Conservation (phyloP, 179 eudicot genomes). For the Carnegiea gigantea region DNA sequence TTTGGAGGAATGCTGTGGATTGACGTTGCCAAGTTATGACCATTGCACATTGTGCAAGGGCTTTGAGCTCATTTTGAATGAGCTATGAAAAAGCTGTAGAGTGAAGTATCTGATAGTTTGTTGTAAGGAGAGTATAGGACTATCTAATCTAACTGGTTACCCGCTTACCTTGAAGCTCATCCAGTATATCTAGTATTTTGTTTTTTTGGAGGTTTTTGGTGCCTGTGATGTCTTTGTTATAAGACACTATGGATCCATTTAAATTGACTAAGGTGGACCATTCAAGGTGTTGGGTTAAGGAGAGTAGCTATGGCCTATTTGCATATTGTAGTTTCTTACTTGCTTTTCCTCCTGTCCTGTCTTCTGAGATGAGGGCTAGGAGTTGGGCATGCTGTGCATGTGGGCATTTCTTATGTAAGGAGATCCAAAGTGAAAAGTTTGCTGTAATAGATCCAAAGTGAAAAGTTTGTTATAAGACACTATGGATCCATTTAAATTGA, state of each 20-base stretch:
- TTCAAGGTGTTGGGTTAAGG: neutral
- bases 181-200: neutral
- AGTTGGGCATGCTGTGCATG: neutral
- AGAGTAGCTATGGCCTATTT: neutral
- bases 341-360: neutral
- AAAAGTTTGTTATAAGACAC: neutral
- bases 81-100: slow-evolving; percentile 7
- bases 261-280: neutral
- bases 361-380: neutral
- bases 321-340: neutral
- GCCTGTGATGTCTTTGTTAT: neutral
- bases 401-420: neutral
- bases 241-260: neutral
- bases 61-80: slow-evolving; percentile 11
- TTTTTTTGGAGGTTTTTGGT: neutral
- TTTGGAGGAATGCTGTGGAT: neutral
- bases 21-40: slow-evolving; percentile 9
- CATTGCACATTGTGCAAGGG: slow-evolving; percentile 3
- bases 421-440: neutral
- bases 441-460: neutral
- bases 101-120: too few relatives aligned
- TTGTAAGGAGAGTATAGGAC: too few relatives aligned
- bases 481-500: neutral
- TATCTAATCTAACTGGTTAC: too few relatives aligned
- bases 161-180: neutral